Percentiles rank a stretch among this genome's conserved stretches.
These are phyloP conservation scores for Coemansia interrupta DNA, from an alignment of 192 early-diverging fungal species.

Conservation along the genomic window DNA sequence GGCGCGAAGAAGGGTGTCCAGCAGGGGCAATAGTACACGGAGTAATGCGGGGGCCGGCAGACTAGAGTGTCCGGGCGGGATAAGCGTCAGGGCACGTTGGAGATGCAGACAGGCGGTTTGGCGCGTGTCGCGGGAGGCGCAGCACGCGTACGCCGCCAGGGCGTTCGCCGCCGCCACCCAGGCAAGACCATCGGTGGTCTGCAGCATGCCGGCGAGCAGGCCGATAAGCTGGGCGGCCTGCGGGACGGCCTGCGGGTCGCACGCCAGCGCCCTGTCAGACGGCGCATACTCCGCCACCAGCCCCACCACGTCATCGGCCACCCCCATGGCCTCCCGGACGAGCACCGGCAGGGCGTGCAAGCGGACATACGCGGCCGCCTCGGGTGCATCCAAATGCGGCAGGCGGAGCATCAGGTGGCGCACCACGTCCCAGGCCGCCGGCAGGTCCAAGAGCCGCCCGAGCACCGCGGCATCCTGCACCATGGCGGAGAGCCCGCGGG, in stretches of 20 bases:
- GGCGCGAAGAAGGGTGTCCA: conserved; percentile 77
- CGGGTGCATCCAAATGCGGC: conserved; percentile 25
- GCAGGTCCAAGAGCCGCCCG: conserved; percentile 11
- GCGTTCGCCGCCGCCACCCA: conserved; percentile 38
- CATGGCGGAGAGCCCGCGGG: conserved; percentile 29
- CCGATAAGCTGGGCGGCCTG: conserved; percentile 23
- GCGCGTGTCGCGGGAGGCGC: conserved; percentile 68
- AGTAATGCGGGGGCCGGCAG: conserved; percentile 71
- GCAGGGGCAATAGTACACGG: conserved; percentile 82
- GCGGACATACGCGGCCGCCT: conserved; percentile 2
- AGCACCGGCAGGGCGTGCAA: too few relatives aligned
- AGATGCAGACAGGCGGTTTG: conserved; percentile 76
- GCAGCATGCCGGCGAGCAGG: conserved; percentile 33
- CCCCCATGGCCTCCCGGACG: too few relatives aligned
- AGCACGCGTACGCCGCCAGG: conserved; percentile 20
- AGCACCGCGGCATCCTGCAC: conserved; percentile 15
- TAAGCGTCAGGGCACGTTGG: too few relatives aligned
- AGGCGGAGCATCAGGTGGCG: conserved; percentile 42
- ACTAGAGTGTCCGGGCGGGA: too few relatives aligned
- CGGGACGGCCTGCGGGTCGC: neutral
- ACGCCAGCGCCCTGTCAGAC: conserved; percentile 27
- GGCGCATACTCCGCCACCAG: conserved; percentile 42
- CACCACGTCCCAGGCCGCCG: conserved; percentile 36
- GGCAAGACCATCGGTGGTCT: too few relatives aligned
- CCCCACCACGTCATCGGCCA: conserved; percentile 21